These are phyloP conservation scores for Clausena lansium DNA, from an alignment of 345 rosid genomes.

Conservation along the genomic window DNA sequence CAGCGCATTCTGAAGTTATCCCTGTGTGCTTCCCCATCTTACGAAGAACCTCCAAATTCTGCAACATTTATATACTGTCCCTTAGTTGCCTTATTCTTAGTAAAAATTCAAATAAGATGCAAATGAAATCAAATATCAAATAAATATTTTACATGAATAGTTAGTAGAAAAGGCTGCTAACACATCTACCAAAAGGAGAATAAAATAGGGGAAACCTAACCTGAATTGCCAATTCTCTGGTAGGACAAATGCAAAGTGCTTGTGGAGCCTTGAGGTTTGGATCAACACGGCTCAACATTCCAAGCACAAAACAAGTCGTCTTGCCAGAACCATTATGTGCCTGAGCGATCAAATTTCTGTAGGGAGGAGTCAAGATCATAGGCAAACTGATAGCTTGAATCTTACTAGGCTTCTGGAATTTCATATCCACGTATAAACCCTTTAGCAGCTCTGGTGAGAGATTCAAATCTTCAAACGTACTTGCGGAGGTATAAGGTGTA, in stretches of 20 bases:
- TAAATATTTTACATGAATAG: background rate
- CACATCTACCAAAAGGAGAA: background rate
- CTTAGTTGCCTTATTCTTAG: background rate
- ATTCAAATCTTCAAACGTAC: slow-evolving; percentile 78
- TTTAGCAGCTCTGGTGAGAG: slow-evolving; percentile 74
- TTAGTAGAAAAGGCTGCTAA: background rate
- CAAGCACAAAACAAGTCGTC: slow-evolving; percentile 95
- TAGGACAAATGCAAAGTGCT: slow-evolving; percentile 95
- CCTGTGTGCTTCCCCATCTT: slow-evolving; percentile 94
- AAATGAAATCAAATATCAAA: background rate
- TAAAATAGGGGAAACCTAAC: slow-evolving; percentile 27
- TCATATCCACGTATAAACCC: slow-evolving; percentile 91
- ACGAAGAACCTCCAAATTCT: slow-evolving; percentile 89
- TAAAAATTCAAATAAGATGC: background rate
- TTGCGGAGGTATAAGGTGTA: slow-evolving; percentile 80
- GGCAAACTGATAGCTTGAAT: slow-evolving; percentile 92
- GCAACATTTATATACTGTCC: slow-evolving; percentile 13
- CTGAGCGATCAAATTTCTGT: slow-evolving; percentile 83
- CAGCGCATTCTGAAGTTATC: slow-evolving; percentile 67
- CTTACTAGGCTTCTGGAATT: slow-evolving; percentile 89
- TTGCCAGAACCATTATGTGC: slow-evolving; percentile 98
- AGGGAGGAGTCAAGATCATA: slow-evolving; percentile 87
- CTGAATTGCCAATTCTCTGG: slow-evolving; percentile 92
- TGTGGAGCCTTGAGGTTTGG: slow-evolving; percentile 57
- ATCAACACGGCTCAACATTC: slow-evolving; percentile 89